A percentile compares a stretch with the other conserved stretches of the same genome.
Evolutionary conservation across 2,329 filamentous ascomycete genomes (phyloP).

Genomic region (Macrophomina phaseolina): DNA sequence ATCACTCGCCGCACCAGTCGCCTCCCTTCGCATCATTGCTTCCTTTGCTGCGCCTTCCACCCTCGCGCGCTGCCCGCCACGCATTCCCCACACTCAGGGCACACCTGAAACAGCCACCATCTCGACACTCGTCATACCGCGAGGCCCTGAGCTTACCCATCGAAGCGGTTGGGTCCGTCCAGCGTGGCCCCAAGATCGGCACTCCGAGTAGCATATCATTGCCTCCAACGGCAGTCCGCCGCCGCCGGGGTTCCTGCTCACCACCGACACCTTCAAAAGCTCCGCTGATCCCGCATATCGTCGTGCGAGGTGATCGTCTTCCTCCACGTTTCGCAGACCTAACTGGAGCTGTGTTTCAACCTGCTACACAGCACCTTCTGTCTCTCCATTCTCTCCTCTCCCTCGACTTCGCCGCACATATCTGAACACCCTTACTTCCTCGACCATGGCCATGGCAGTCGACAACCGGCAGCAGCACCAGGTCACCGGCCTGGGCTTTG

Average conservation of each 20-base stretch:
- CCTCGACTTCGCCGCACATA: conserved; percentile 25
- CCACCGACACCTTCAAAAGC: conserved; percentile 45
- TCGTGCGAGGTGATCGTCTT: conserved; percentile 52
- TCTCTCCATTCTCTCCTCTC: conserved; percentile 27
- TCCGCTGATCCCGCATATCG: conserved; percentile 55
- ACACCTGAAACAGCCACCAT: conserved; percentile 44
- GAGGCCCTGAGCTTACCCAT: conserved; percentile 43
- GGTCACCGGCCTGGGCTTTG: conserved; percentile 77
- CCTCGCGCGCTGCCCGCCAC: conserved; percentile 24
- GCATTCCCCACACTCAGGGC: conserved; percentile 41
- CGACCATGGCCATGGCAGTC: conserved; percentile 89
- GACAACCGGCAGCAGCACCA: conserved; percentile 76
- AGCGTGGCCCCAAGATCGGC: conserved; percentile 39
- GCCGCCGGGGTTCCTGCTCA: conserved; percentile 31
- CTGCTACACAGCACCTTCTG: conserved; percentile 31
- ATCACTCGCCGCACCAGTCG: conserved; percentile 20
- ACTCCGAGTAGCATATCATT: conserved; percentile 45
- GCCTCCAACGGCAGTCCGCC: conserved; percentile 38
- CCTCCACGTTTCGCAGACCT: conserved; percentile 54
- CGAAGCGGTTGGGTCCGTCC: conserved; percentile 43
- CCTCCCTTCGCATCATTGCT: conserved; percentile 28
- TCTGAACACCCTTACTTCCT: conserved; percentile 27
- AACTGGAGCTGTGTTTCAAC: conserved; percentile 44
- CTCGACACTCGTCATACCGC: conserved; percentile 27
- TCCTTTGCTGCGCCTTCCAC: conserved; percentile 19